Conservation (phyloP, 2,329 filamentous ascomycete species). For the Aspergillus sp. region DNA sequence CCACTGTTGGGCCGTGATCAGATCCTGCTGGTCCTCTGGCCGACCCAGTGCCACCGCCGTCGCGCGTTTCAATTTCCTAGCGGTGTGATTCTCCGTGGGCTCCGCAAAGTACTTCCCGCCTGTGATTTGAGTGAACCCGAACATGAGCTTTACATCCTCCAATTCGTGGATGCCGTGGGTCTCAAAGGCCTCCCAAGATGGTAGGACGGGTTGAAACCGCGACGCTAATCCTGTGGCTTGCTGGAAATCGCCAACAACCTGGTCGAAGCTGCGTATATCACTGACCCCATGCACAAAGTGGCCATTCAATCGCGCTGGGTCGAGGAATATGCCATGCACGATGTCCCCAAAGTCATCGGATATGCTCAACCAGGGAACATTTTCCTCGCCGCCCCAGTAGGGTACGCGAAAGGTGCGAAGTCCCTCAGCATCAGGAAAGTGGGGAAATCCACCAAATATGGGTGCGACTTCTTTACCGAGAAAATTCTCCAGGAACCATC, state of each 20-base stretch:
- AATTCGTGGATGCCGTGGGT: slow-evolving; percentile 5
- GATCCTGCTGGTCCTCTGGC: not conserved
- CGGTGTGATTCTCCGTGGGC: slow-evolving; percentile 3
- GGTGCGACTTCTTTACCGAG: slow-evolving; percentile 28
- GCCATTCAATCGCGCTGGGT: slow-evolving; percentile 34
- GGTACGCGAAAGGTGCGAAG: slow-evolving; percentile 33
- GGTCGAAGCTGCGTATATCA: slow-evolving; percentile 24
- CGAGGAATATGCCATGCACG: slow-evolving; percentile 42
- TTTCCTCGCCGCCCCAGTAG: slow-evolving; percentile 35
- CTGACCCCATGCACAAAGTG: slow-evolving; percentile 36
- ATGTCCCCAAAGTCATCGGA: slow-evolving; percentile 43
- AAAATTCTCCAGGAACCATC: slow-evolving; percentile 44
- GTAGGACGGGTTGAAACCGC: slow-evolving; percentile 5
- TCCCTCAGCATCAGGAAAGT: slow-evolving; percentile 29
- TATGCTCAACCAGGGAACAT: slow-evolving; percentile 38
- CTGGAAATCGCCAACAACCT: slow-evolving; percentile 28
- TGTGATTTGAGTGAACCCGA: slow-evolving; percentile 7
- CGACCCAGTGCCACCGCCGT: slow-evolving; percentile 1
- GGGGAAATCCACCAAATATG: slow-evolving; percentile 40
- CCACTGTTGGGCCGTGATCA: not conserved
- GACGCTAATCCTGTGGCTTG: slow-evolving; percentile 20
- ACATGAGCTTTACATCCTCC: slow-evolving; percentile 8
- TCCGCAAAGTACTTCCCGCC: slow-evolving; percentile 7
- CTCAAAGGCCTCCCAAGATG: slow-evolving; percentile 8
- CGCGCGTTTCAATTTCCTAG: slow-evolving; percentile 2